A percentile compares a stretch with the other conserved stretches of the same genome.
These are phyloP conservation scores for Ophiostoma himal-ulmi DNA, from an alignment of 2,329 filamentous ascomycete species.

Conservation along the genomic window DNA sequence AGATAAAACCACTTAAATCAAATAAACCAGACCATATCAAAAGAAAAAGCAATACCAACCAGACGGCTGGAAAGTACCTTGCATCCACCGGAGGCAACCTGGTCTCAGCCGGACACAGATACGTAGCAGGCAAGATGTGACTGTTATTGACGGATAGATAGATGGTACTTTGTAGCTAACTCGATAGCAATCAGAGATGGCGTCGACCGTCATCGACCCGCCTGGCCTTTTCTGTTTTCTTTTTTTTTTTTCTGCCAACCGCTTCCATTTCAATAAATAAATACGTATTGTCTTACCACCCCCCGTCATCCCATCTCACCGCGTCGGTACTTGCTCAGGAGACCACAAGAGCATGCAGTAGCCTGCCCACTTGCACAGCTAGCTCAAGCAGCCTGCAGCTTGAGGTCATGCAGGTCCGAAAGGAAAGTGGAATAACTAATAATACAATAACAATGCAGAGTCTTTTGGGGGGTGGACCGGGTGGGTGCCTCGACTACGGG, in stretches of 20 bases:
- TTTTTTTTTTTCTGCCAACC: background rate
- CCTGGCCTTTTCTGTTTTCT: background rate
- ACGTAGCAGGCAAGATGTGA: background rate
- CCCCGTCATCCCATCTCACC: background rate
- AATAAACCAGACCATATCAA: background rate
- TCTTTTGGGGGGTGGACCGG: background rate
- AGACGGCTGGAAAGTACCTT: background rate
- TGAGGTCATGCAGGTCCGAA: background rate
- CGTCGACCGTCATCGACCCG: background rate
- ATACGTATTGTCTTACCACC: background rate
- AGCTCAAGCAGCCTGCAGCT: background rate
- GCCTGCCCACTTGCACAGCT: background rate
- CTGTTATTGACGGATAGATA: background rate
- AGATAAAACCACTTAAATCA: background rate
- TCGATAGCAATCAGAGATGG: no score
- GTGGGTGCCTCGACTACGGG: slow-evolving; percentile 16
- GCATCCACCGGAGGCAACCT: slow-evolving; percentile 10
- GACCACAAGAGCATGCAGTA: slow-evolving; percentile 20
- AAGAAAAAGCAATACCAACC: background rate
- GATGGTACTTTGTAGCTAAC: no score
- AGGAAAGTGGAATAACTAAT: background rate
- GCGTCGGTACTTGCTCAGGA: background rate
- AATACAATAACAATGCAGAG: background rate
- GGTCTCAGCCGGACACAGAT: background rate
- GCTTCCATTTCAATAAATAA: no score